Percentiles rank a stretch among this genome's conserved stretches.
These are phyloP conservation scores for Phytophthora pisi DNA, from an alignment of 352 stramenopile species.

Conservation along the genomic window DNA sequence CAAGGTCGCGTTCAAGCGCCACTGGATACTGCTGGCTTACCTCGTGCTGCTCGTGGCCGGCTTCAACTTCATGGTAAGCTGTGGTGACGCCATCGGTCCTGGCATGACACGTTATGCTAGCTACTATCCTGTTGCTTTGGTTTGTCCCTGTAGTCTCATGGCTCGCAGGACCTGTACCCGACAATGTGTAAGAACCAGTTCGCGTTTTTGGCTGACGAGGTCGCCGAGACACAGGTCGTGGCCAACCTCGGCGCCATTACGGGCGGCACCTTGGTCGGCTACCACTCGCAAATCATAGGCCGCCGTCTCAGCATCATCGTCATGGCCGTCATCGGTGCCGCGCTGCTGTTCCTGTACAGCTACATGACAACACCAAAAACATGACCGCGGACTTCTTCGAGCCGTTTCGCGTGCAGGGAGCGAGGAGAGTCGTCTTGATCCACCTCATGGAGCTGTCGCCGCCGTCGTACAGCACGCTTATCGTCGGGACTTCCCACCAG, in stretches of 20 bases:
- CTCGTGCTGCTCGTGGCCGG: conserved; percentile 50
- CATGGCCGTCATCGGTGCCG: conserved; percentile 33
- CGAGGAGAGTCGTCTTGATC: conserved; percentile 58
- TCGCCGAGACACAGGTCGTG: conserved; percentile 52
- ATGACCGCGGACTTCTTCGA: conserved; percentile 49
- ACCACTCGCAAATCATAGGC: conserved; percentile 57
- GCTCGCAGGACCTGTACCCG: conserved; percentile 54
- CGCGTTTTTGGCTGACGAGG: conserved; percentile 44
- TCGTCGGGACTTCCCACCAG: conserved; percentile 55
- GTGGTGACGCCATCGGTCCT: not conserved
- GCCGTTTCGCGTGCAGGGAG: conserved; percentile 54
- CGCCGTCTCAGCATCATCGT: conserved; percentile 48
- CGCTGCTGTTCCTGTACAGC: conserved; percentile 56
- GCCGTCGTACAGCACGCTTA: conserved; percentile 51
- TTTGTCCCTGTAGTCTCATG: conserved; percentile 31
- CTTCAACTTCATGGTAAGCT: conserved; percentile 52
- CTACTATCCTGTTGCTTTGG: conserved; percentile 6
- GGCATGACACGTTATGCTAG: not conserved
- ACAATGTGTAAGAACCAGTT: conserved; percentile 58
- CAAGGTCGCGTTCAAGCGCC: conserved; percentile 46
- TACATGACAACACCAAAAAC: conserved; percentile 35
- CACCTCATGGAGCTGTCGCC: conserved; percentile 59
- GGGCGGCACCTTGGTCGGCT: conserved; percentile 47
- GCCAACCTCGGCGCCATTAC: conserved; percentile 52
- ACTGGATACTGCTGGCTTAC: conserved; percentile 53